These are phyloP conservation scores for Peniophora sp. DNA, from an alignment of 1,284 basidiomycete genomes.

Conservation along the genomic window DNA sequence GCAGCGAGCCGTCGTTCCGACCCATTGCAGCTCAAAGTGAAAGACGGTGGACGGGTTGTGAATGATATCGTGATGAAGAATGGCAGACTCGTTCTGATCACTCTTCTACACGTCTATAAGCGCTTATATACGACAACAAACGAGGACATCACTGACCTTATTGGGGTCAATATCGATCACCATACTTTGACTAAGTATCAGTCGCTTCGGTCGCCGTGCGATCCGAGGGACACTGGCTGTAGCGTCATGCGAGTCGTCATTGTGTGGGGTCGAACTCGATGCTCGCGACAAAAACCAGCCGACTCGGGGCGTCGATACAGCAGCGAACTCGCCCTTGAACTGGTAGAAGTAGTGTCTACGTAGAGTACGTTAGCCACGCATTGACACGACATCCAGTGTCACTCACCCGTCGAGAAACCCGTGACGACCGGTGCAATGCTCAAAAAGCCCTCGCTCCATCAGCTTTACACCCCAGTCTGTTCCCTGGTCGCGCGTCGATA, in stretches of 20 bases:
- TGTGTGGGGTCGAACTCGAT: constrained; percentile 21
- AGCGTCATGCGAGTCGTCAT: constrained; percentile 26
- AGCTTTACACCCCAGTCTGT: constrained; percentile 73
- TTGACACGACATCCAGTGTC: background rate
- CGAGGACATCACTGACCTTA: constrained; percentile 40
- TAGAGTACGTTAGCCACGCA: constrained; percentile 4
- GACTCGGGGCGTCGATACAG: constrained; percentile 57
- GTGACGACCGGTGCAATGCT: constrained; percentile 73
- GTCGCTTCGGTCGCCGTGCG: constrained; percentile 43
- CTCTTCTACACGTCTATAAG: constrained; percentile 45
- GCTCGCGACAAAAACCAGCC: constrained; percentile 52
- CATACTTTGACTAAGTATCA: constrained; percentile 82
- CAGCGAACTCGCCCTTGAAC: constrained; percentile 67
- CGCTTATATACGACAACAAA: background rate
- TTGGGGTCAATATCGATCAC: constrained; percentile 81
- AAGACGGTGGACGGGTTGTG: constrained; percentile 89
- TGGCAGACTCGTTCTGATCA: constrained; percentile 80
- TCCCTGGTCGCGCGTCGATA: constrained; percentile 72
- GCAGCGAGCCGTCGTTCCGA: constrained; percentile 91
- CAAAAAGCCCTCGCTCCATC: constrained; percentile 74
- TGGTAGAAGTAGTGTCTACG: constrained; percentile 81
- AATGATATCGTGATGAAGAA: constrained; percentile 87
- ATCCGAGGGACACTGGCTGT: constrained; percentile 27
- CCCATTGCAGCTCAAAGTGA: constrained; percentile 97
- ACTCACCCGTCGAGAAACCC: constrained; percentile 79